Conservation (phyloP, 2,329 filamentous ascomycete genomes). For the Epichloe elymi region DNA sequence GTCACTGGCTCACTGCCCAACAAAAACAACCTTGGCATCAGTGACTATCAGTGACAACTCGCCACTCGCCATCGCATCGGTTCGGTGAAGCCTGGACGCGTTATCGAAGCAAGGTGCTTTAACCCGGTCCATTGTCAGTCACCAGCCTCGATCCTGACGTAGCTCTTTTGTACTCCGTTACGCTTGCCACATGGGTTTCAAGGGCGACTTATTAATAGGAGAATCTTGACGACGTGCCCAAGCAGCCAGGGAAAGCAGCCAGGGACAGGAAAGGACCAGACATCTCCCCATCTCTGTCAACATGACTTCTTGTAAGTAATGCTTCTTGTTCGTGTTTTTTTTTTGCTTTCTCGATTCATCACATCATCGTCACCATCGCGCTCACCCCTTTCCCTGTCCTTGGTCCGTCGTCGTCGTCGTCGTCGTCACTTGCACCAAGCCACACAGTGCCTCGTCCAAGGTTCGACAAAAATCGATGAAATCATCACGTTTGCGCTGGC, state of each 20-base stretch:
- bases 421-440: neutral
- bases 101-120: no score
- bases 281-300: neutral
- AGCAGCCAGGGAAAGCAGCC: neutral
- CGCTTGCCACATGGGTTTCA: neutral
- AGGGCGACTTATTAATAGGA: neutral
- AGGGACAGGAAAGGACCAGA: neutral
- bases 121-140: no score
- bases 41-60: no score
- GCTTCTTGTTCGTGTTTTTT: neutral
- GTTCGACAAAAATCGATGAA: neutral
- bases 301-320: conserved; percentile 4
- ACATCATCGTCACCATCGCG: neutral
- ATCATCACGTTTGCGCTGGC: neutral
- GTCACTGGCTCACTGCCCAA: no score
- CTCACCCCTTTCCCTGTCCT: neutral
- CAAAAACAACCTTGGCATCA: no score
- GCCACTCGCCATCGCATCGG: no score
- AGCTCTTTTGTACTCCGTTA: no score
- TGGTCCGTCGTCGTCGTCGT: no score
- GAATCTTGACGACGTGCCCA: neutral
- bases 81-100: no score
- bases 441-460: neutral
- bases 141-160: no score
- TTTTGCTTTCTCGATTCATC: neutral